Percentiles rank a stretch among this genome's conserved stretches.
Conservation (phyloP, 306 rosid species). For the Lathyrus aphaca region DNA sequence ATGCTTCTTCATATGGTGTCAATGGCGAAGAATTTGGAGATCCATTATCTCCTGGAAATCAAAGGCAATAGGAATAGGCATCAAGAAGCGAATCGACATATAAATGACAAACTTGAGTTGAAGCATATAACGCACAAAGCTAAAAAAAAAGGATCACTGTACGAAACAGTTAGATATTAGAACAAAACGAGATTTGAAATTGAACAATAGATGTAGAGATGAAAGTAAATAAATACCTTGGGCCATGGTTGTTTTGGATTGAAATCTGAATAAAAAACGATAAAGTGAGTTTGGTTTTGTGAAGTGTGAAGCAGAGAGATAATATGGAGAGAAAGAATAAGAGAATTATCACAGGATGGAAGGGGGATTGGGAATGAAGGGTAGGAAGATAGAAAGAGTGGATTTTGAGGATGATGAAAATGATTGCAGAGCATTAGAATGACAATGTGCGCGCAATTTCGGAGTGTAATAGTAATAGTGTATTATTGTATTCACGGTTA, state of each 20-base stretch:
- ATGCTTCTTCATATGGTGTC: conserved; percentile 72
- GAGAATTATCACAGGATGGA: background rate
- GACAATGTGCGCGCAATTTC: background rate
- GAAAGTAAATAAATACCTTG: conserved; percentile 46
- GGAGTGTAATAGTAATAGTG: background rate
- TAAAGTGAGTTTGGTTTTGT: background rate
- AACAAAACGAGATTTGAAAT: conserved; percentile 9
- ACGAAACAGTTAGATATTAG: background rate
- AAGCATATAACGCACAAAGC: background rate
- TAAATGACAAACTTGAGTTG: conserved; percentile 22
- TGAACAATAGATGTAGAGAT: background rate
- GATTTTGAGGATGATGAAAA: background rate
- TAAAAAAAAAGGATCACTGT: too few relatives aligned
- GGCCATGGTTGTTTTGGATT: conserved; percentile 47
- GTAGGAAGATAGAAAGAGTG: too few relatives aligned
- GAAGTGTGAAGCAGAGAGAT: background rate
- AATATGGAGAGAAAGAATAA: too few relatives aligned
- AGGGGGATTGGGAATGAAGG: too few relatives aligned
- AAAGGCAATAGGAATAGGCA: background rate
- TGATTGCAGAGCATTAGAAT: background rate
- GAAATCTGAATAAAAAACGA: background rate
- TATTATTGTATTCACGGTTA: background rate
- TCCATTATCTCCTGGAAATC: conserved; percentile 42
- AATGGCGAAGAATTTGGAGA: conserved; percentile 41
- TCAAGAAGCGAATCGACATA: background rate